Conservation (phyloP, 2,329 filamentous ascomycete species). For the Cercospora citrullina region DNA sequence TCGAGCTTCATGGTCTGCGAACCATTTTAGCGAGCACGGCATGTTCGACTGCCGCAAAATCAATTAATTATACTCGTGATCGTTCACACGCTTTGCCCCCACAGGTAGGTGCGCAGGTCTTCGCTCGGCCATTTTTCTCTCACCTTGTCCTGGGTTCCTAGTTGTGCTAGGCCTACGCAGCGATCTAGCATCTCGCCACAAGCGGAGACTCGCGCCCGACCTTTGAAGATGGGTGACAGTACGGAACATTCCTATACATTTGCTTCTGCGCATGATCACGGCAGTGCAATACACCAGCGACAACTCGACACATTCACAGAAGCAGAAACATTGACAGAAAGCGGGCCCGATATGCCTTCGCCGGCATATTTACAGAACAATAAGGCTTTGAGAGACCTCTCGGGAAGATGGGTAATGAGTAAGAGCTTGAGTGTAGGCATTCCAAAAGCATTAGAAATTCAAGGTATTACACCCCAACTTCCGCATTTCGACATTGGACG, state of each 20-base stretch:
- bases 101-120: not conserved
- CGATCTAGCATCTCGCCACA: not conserved
- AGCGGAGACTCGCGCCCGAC: not conserved
- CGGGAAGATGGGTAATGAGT: conserved; percentile 10
- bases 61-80: conserved; percentile 1
- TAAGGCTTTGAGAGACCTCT: conserved; percentile 14
- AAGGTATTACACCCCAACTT: not conserved
- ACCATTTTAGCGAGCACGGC: not conserved
- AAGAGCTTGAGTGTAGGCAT: not conserved
- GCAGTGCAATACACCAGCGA: not conserved
- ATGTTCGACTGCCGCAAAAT: not conserved
- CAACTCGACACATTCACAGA: not conserved
- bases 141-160: not conserved
- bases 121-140: not conserved
- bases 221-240: not conserved
- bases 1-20: not conserved
- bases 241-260: not conserved
- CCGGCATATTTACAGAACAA: conserved; percentile 5
- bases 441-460: not conserved
- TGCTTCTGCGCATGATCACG: not conserved
- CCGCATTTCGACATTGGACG: not conserved
- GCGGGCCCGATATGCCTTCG: not conserved
- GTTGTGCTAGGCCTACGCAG: not conserved
- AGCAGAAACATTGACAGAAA: not conserved
- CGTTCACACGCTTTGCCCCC: not conserved